Base-by-base conservation (phyloP, 768 basidiomycete genomes). In the Russula sp. region DNA sequence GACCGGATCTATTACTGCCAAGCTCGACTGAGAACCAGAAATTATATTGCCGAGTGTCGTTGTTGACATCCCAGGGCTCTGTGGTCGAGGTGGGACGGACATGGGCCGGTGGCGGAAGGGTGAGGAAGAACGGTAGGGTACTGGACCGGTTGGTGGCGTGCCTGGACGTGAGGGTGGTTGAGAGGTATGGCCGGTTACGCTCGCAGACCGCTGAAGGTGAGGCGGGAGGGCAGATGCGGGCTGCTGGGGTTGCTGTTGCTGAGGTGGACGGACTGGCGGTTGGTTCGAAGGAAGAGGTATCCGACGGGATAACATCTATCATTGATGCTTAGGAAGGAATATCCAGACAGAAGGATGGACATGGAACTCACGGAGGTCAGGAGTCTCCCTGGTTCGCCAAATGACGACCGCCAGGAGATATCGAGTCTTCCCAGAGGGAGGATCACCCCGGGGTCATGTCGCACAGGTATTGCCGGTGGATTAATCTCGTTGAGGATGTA, bases 371-470 rank as follows among this genome's bases (percentile, higher is more conserved):
- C 83, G 10, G 94, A 94, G 2, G 94, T 96, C 34, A 95, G 77
- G 2, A 98, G 79, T 32, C 92, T 82, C 0, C 94, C 95, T 30
- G 88, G 88, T 76, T 95, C 92, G 10, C 92, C 92, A 67, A 87
- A 88, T 3, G 84, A 83, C 8, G 93, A 92, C 51, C 86, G 78
- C 95, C 95, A 98, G 14, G 85, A 84, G 51, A 98, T 88, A 71
- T 97, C 93, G 26, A 96, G 79, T 63, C 89, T 79, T n/a, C 94
- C 94, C 4, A 97, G 82, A 18, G 92, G 83, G 20, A 95, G 81
- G 48, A 88, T 77, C 26, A 81, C 81, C 2, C 95, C 95, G 0
- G 91, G 87, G 2, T 80, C 72, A 69, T 84, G 81, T 5, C 75
- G 71, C 1, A 80, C 74, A 14, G 86, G 84, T 32, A 79, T 75